phyloP scores from a whole-genome alignment of 495 filamentous ascomycete species.

The Chaetomium cochliodes region DNA sequence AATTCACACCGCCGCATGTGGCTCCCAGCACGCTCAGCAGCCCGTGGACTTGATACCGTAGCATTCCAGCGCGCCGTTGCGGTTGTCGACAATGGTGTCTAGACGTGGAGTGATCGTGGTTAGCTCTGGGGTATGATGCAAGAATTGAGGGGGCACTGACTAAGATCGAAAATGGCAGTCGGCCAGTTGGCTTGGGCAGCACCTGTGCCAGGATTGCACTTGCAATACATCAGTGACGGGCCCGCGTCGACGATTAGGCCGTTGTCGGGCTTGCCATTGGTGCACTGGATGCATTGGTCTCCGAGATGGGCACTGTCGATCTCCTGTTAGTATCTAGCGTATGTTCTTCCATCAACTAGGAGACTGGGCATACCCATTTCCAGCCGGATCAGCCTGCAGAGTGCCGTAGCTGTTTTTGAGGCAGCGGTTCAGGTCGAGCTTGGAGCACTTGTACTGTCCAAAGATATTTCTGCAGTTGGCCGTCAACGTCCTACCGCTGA shows the following conservation, averaged over 20 bases:
- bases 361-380: constrained; percentile 18
- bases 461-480: constrained; percentile 31
- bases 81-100: constrained; percentile 32
- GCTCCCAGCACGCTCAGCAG: constrained; percentile 11
- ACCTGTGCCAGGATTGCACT: constrained; percentile 31
- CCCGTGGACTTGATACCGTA: constrained; percentile 20
- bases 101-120: background rate
- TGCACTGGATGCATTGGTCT: constrained; percentile 33
- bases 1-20: background rate
- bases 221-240: constrained; percentile 26
- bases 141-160: constrained; percentile 14
- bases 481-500: constrained; percentile 26
- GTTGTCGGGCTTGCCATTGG: constrained; percentile 20
- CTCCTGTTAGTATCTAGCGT: background rate
- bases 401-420: constrained; percentile 30
- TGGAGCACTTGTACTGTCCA: constrained; percentile 25
- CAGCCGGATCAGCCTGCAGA: constrained; percentile 25
- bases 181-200: constrained; percentile 27
- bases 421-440: constrained; percentile 31
- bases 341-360: background rate
- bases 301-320: constrained; percentile 22
- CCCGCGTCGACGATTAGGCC: constrained; percentile 15
- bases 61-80: constrained; percentile 29
- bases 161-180: constrained; percentile 28
- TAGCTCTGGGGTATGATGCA: background rate